Conservation (phyloP, 352 stramenopile genomes). For the Pythium coloratum region DNA sequence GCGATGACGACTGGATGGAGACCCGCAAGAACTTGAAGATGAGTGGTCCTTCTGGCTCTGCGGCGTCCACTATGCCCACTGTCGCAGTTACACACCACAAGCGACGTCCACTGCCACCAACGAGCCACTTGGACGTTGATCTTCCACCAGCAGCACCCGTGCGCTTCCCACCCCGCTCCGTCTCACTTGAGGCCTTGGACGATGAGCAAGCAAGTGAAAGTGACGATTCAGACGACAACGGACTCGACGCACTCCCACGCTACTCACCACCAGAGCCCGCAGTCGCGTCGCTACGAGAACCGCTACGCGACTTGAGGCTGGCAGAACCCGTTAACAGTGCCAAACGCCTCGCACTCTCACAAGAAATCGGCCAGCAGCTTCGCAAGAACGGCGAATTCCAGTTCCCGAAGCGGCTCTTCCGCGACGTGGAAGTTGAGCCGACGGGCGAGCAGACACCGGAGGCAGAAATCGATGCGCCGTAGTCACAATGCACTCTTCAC, state of each 20-base stretch:
- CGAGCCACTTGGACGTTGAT: constrained; percentile 13
- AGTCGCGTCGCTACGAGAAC: background rate
- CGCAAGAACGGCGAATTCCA: constrained; percentile 36
- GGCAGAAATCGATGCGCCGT: constrained; percentile 10
- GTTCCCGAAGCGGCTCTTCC: constrained; percentile 38
- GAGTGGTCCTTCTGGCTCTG: background rate
- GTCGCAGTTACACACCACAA: constrained; percentile 3
- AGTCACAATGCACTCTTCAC: background rate
- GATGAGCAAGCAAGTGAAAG: constrained; percentile 22
- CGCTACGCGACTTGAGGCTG: background rate
- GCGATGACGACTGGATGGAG: constrained; percentile 18
- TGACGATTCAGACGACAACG: constrained; percentile 29
- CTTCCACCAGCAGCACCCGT: constrained; percentile 21
- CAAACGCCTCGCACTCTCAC: constrained; percentile 25
- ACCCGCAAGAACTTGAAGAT: constrained; percentile 14
- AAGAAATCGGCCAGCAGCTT: constrained; percentile 31
- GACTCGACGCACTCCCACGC: constrained; percentile 18
- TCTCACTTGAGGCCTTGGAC: background rate
- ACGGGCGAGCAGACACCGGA: constrained; percentile 11
- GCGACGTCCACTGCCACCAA: constrained; percentile 8
- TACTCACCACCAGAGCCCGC: constrained; percentile 6
- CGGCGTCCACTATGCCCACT: background rate
- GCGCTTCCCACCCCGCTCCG: constrained; percentile 12
- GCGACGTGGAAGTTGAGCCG: background rate
- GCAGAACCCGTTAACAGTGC: constrained; percentile 2